Evolutionary conservation across 441 rosid species (phyloP), one percentile per base, ranked within the genome.

Genomic region (Biscutella laevigata): DNA sequence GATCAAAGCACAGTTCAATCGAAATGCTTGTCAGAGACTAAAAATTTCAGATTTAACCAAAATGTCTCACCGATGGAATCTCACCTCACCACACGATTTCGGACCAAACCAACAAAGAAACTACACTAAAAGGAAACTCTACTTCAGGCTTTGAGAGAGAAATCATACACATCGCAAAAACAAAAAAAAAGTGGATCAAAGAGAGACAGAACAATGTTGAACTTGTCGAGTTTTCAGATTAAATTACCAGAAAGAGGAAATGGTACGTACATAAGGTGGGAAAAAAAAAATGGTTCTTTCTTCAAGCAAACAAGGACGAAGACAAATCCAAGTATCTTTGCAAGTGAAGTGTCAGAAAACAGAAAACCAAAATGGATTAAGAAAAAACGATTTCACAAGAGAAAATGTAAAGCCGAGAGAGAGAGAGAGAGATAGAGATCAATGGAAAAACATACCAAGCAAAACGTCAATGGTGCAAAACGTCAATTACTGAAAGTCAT

Each of bases 401-500:
- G 20, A 17, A 17, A 17, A 17, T 17, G 20, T 17, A 17, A 17
- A 17, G 2, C 20, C 20, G 2, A 17, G 20, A 17, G 20, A n/a
- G n/a, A n/a, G n/a, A n/a, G n/a, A n/a, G n/a, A n/a, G n/a, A n/a
- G n/a, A n/a, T n/a, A n/a, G n/a, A 17, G 3, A 17, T 17, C 20
- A 17, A 1, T 17, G 20, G 20, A 17, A 17, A 3, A 17, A 56
- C 63, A 49, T 64, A 64, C 62, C 54, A 19, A 58, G 36, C 42
- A 44, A 8, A 34, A 1, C 13, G 40, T 50, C 12, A 55, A 40
- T 41, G 49, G 64, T 21, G 64, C 16, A 14, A 67, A 75, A 41
- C 56, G 62, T 77, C 43, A 46, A 67, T 17, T 17, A 17, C 20
- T 36, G 54, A 69, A 66, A 74, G 68, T 72, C 85, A 85, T 87